A percentile compares a stretch with the other conserved stretches of the same genome.
These are phyloP conservation scores for Lepidium sativum DNA, from an alignment of 345 rosid species.

Conservation along the genomic window DNA sequence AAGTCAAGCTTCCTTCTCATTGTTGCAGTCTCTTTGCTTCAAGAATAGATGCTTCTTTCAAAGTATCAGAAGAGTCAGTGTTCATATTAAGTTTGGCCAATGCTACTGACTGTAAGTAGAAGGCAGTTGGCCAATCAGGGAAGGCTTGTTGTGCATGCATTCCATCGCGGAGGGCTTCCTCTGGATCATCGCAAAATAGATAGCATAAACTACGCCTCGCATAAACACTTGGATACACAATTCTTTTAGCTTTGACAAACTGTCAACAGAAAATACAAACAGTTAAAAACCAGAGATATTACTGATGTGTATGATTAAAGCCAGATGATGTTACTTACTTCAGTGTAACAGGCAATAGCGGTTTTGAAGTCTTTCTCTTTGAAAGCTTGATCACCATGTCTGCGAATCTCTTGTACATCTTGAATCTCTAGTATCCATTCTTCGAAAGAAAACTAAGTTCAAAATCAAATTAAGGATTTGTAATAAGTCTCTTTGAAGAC, in stretches of 20 bases:
- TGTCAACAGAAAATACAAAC: constrained; percentile 17
- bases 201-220: constrained; percentile 87
- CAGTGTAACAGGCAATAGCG: constrained; percentile 82
- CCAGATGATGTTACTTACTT: constrained; percentile 35
- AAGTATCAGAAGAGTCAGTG: constrained; percentile 75
- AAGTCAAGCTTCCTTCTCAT: constrained; percentile 35
- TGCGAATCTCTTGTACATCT: constrained; percentile 73
- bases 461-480: neutral
- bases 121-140: constrained; percentile 90
- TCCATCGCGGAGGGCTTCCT: constrained; percentile 76
- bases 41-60: constrained; percentile 65
- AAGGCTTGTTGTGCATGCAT: constrained; percentile 73
- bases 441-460: constrained; percentile 67
- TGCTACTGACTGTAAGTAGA: constrained; percentile 93
- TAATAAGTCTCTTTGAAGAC: constrained; percentile 8
- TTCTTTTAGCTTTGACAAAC: constrained; percentile 62
- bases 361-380: constrained; percentile 73
- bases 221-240: constrained; percentile 72
- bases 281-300: neutral
- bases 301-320: neutral
- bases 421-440: constrained; percentile 86
- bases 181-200: constrained; percentile 64
- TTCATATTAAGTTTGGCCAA: constrained; percentile 79
- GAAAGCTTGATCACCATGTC: constrained; percentile 77
- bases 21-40: constrained; percentile 64